Evolutionary conservation across 306 rosid species (phyloP).

Genomic region (Quercus rubra): DNA sequence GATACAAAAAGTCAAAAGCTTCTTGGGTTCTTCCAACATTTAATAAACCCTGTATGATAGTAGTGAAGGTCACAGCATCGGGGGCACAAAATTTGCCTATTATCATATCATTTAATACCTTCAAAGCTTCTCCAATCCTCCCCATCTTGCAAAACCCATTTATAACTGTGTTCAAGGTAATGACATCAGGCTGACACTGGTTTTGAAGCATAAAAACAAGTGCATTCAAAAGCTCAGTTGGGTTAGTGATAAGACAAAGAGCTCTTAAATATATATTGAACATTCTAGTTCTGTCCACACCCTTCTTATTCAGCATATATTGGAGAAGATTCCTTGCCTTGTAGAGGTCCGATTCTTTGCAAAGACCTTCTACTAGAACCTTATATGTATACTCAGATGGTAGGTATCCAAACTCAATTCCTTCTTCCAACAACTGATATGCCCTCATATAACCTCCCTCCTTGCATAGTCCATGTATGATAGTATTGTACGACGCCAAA

Average conservation of each 20-base stretch:
- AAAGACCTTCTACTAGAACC: too few species aligned
- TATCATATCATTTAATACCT: conserved; percentile 69
- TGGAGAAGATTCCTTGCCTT: too few species aligned
- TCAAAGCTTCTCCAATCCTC: conserved; percentile 71
- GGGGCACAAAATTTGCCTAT: conserved; percentile 71
- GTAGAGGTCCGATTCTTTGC: too few species aligned
- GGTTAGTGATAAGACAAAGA: conserved; percentile 55
- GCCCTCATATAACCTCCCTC: conserved; percentile 82
- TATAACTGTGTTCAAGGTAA: neutral
- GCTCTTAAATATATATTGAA: conserved; percentile 83
- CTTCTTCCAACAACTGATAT: conserved; percentile 75
- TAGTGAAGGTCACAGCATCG: conserved; percentile 77
- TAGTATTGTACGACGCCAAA: conserved; percentile 44
- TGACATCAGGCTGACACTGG: conserved; percentile 30
- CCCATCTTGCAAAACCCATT: conserved; percentile 85
- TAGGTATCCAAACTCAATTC: conserved; percentile 55
- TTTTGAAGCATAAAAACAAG: conserved; percentile 77
- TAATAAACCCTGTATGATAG: conserved; percentile 61
- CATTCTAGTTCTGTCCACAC: conserved; percentile 61
- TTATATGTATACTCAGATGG: conserved; percentile 50
- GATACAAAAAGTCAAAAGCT: conserved; percentile 43
- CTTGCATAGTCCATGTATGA: conserved; percentile 84
- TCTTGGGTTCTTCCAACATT: conserved; percentile 58
- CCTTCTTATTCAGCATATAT: conserved; percentile 15
- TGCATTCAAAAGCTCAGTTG: conserved; percentile 75